Evolutionary conservation across 371 early-diverging fungal species (phyloP), one percentile per base, ranked within the genome.

Genomic region (Syncephalastrum contaminatum): DNA sequence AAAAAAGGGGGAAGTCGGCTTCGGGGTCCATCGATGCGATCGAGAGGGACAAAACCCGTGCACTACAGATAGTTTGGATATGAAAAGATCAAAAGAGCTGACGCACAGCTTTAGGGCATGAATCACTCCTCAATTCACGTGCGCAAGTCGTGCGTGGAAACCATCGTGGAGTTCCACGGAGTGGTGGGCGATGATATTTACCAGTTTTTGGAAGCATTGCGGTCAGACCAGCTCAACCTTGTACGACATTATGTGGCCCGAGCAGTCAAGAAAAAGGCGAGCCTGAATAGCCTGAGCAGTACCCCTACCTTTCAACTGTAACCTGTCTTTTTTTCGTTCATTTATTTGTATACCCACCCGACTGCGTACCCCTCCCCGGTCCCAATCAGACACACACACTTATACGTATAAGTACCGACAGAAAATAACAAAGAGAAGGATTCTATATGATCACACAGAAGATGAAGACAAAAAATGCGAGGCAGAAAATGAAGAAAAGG

Each of bases 141-240:
- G 50, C 65, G 80, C 39, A 80, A 80, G 60, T 65, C 76, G 0
- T 73, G 76, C 47, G 75, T 80, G 3, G 74, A 75, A 43, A 68
- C 80, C 3, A 70, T 80, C 22, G 76, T 80, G 3, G 64, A 67
- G n/a, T 75, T 80, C 48, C 72, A 80, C 48, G 69, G 74, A 54
- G 56, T 74, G 2, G 45, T 75, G 39, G 72, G 71, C 3, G 80
- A 70, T 54, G 64, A 66, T n/a, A 58, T 80, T 7, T 75, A 69
- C 58, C 41, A 50, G 5, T 72, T 63, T 30, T 56, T 80, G 53
- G 55, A 53, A 12, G 80, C 73, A 55, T 59, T 80, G 16, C 55
- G 80, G 42, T 69, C 67, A 24, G 80, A 80, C 55, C 80, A 80
- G 52, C 27, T 67, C 25, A 72, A 67, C 47, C 43, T 80, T 40